phyloP scores from a whole-genome alignment of 2,329 filamentous ascomycete species.

The Monosporascus sp. region DNA sequence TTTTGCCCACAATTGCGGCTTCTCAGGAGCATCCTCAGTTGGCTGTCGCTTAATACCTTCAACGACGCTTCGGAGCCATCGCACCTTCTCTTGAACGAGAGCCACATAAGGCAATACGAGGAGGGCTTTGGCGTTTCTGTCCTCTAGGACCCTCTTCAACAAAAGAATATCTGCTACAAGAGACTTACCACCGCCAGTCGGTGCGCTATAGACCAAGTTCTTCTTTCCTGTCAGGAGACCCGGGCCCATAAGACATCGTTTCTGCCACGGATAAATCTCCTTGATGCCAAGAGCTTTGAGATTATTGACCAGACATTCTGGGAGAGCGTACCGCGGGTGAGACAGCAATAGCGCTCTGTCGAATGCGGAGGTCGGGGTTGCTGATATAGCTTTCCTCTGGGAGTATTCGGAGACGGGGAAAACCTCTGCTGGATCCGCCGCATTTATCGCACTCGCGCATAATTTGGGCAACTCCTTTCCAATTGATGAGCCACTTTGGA shows the following conservation, averaged over 20 bases:
- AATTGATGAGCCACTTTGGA: conserved; percentile 16
- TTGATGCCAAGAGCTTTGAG: conserved; percentile 62
- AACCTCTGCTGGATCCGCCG: conserved; percentile 18
- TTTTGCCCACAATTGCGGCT: conserved; percentile 44
- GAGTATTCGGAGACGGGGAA: conserved; percentile 46
- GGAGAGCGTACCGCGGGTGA: conserved; percentile 60
- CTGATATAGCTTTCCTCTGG: conserved; percentile 46
- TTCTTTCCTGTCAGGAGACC: conserved; percentile 60
- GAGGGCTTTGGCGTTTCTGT: conserved; percentile 61
- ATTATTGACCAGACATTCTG: conserved; percentile 55
- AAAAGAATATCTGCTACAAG: conserved; percentile 69
- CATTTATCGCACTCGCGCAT: conserved; percentile 42
- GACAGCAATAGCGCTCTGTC: conserved; percentile 57
- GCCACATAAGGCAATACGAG: conserved; percentile 73
- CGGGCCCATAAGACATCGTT: conserved; percentile 63
- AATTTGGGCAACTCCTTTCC: conserved; percentile 21
- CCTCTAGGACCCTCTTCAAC: conserved; percentile 63
- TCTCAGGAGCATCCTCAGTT: conserved; percentile 27
- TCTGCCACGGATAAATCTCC: conserved; percentile 76
- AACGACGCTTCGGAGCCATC: conserved; percentile 65
- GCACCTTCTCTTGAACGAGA: conserved; percentile 73
- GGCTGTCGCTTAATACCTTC: conserved; percentile 47
- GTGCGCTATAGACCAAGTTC: conserved; percentile 75
- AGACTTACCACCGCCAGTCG: conserved; percentile 74
- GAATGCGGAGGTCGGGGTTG: conserved; percentile 46